Conservation (phyloP, 768 basidiomycete genomes). For the Imleria badia region DNA sequence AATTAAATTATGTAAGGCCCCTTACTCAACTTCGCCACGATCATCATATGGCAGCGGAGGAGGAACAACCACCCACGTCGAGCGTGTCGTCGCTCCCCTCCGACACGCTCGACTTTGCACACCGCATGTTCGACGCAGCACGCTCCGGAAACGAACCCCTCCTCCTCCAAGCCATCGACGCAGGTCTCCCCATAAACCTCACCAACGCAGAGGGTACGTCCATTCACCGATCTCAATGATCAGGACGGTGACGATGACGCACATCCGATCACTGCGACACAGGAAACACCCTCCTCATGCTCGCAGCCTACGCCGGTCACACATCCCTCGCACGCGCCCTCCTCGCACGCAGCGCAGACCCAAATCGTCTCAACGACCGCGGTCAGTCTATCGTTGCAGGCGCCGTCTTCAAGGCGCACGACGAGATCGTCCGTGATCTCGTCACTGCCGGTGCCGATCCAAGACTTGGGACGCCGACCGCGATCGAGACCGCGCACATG, state of each 20-base stretch:
- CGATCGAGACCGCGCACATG: slow-evolving; percentile 67
- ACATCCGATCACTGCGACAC: neutral
- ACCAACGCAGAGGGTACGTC: slow-evolving; percentile 65
- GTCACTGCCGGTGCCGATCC: slow-evolving; percentile 58
- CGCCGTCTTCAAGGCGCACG: slow-evolving; percentile 72
- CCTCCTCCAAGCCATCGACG: slow-evolving; percentile 60
- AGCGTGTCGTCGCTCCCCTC: slow-evolving; percentile 25
- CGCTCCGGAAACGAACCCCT: slow-evolving; percentile 54
- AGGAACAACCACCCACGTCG: no score
- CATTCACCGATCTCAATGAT: no score
- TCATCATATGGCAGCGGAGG: no score
- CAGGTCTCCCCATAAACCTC: slow-evolving; percentile 69
- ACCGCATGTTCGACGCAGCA: slow-evolving; percentile 75
- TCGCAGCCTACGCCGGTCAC: slow-evolving; percentile 73
- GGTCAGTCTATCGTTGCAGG: slow-evolving; percentile 76
- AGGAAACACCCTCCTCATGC: slow-evolving; percentile 82
- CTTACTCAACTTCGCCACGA: no score
- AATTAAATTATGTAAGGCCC: no score
- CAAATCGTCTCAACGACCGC: slow-evolving; percentile 67
- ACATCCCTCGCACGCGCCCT: slow-evolving; percentile 51
- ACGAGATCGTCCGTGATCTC: slow-evolving; percentile 60
- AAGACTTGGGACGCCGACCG: slow-evolving; percentile 61
- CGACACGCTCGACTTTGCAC: slow-evolving; percentile 50
- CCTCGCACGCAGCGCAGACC: slow-evolving; percentile 58
- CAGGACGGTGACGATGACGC: no score